phyloP scores from a whole-genome alignment of 2,329 filamentous ascomycete genomes.

The Diaporthe vaccinii region DNA sequence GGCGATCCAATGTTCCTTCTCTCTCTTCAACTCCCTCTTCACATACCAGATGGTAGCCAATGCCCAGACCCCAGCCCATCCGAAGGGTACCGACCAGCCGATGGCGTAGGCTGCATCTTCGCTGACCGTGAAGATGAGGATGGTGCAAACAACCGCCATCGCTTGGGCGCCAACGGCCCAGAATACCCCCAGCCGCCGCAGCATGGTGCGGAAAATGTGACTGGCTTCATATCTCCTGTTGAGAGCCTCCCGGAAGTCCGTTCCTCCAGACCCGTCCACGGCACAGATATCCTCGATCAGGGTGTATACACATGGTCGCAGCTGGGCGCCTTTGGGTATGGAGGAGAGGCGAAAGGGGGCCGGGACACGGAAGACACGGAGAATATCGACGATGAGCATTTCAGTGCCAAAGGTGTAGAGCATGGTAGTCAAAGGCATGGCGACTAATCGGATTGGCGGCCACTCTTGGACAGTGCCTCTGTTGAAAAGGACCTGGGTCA shows the following conservation, averaged over 20 bases:
- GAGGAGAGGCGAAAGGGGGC: conserved; percentile 76
- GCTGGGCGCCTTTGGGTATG: conserved; percentile 69
- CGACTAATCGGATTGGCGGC: conserved; percentile 63
- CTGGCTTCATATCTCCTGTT: conserved; percentile 66
- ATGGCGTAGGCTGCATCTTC: conserved; percentile 44
- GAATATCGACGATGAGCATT: conserved; percentile 56
- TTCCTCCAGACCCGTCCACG: conserved; percentile 73
- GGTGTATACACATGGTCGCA: conserved; percentile 73
- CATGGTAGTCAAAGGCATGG: conserved; percentile 66
- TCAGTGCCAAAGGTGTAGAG: conserved; percentile 61
- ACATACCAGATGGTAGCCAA: conserved; percentile 47
- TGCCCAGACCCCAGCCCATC: conserved; percentile 46
- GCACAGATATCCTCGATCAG: conserved; percentile 77
- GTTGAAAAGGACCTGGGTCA: background rate
- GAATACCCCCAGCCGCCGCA: conserved; percentile 68
- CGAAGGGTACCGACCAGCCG: conserved; percentile 46
- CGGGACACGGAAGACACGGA: conserved; percentile 50
- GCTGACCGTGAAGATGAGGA: conserved; percentile 44
- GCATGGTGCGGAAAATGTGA: conserved; percentile 65
- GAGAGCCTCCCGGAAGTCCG: conserved; percentile 64
- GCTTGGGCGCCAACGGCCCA: conserved; percentile 63
- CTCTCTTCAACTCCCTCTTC: conserved; percentile 45
- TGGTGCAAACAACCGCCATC: conserved; percentile 44
- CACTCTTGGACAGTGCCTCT: conserved; percentile 55
- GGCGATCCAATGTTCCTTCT: conserved; percentile 46